These are phyloP conservation scores for Schoenoplectus tabernaemontani DNA, from an alignment of 202 grass and related monocot genomes.

Conservation along the genomic window DNA sequence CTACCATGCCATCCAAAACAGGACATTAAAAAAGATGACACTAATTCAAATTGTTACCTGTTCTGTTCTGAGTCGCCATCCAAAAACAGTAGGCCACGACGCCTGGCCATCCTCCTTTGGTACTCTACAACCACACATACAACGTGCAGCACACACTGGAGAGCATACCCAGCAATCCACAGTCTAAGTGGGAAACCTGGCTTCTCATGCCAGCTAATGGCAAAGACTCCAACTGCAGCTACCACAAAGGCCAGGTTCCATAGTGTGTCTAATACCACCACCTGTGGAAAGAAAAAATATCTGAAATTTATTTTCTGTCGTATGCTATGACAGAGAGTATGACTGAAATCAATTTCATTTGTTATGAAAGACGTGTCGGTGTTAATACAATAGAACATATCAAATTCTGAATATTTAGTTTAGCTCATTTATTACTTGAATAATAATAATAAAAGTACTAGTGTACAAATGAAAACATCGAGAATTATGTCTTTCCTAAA, in stretches of 20 bases:
- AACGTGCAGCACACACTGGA: constrained; percentile 44
- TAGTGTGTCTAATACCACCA: constrained; percentile 31
- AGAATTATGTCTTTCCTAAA: too few relatives aligned
- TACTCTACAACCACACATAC: constrained; percentile 35
- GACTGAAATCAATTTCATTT: not conserved
- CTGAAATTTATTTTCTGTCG: not conserved
- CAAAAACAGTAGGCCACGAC: not conserved
- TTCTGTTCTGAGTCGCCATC: not conserved
- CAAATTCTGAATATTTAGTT: not conserved
- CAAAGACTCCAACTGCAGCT: constrained; percentile 16
- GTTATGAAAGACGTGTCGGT: not conserved
- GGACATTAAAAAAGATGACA: not conserved
- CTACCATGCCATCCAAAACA: not conserved
- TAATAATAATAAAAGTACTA: not conserved
- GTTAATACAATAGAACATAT: not conserved
- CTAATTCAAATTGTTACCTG: not conserved
- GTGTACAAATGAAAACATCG: not conserved
- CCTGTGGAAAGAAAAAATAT: not conserved
- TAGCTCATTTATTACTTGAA: not conserved
- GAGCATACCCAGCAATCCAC: constrained; percentile 37
- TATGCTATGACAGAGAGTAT: not conserved
- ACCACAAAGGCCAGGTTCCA: constrained; percentile 35
- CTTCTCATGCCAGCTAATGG: constrained; percentile 24
- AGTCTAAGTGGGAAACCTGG: constrained; percentile 32
- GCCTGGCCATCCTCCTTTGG: constrained; percentile 2